Evolutionary conservation across 2,329 filamentous ascomycete genomes (phyloP).

Genomic region (Hymenoscyphus fructigenus): DNA sequence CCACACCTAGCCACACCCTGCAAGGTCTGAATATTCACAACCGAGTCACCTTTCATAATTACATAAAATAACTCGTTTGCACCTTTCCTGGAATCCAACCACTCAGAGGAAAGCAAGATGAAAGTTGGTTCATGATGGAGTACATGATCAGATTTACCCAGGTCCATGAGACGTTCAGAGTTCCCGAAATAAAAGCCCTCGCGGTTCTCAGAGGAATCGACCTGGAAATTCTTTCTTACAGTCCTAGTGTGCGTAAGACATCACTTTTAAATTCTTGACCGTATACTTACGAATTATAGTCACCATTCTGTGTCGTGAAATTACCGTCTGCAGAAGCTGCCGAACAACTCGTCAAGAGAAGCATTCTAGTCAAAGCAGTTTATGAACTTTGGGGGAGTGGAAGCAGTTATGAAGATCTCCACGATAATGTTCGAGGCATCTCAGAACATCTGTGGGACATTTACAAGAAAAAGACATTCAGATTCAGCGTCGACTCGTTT

Average conservation of each 20-base stretch:
- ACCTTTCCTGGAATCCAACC: background rate
- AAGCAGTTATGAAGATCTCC: constrained; percentile 64
- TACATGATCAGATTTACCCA: constrained; percentile 90
- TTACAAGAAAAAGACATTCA: constrained; percentile 70
- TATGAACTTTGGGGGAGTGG: constrained; percentile 88
- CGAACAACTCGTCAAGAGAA: constrained; percentile 66
- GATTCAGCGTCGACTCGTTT: constrained; percentile 81
- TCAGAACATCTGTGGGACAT: constrained; percentile 64
- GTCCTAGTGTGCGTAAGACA: constrained; percentile 60
- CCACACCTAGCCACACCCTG: constrained; percentile 2
- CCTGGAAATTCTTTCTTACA: constrained; percentile 74
- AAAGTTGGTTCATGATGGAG: constrained; percentile 50
- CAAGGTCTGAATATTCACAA: constrained; percentile 9
- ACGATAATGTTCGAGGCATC: constrained; percentile 58
- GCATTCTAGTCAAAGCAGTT: constrained; percentile 78
- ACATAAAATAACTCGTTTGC: background rate
- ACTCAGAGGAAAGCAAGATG: background rate
- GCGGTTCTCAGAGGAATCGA: constrained; percentile 66
- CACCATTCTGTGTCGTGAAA: constrained; percentile 79
- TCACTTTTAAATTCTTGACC: constrained; percentile 12
- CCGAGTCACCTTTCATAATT: background rate
- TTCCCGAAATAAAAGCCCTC: constrained; percentile 79
- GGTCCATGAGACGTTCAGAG: constrained; percentile 85
- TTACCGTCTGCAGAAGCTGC: constrained; percentile 67
- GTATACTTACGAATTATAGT: constrained; percentile 50